phyloP scores from a whole-genome alignment of 768 basidiomycete genomes.

The Trametes cubensis region DNA sequence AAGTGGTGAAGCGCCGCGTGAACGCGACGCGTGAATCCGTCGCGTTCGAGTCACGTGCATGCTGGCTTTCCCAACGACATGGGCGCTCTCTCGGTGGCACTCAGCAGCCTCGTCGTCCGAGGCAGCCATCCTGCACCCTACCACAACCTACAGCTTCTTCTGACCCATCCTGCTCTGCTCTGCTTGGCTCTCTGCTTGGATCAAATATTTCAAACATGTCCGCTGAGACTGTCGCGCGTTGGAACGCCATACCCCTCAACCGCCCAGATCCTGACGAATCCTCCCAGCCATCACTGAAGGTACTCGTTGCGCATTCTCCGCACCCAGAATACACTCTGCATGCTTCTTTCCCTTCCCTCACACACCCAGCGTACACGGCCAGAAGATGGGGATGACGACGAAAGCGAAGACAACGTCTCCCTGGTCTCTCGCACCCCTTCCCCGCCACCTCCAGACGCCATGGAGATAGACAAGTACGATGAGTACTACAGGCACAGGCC shows the following conservation, averaged over 20 bases:
- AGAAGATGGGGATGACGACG: slow-evolving; percentile 42
- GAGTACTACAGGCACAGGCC: slow-evolving; percentile 53
- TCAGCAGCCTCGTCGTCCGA: no score
- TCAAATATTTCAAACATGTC: slow-evolving; percentile 51
- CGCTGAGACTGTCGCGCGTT: slow-evolving; percentile 61
- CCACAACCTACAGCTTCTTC: not conserved
- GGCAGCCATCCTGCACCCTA: no score
- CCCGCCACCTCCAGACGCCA: slow-evolving; percentile 51
- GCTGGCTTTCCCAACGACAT: not conserved
- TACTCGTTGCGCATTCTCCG: slow-evolving; percentile 61
- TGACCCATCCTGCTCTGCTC: not conserved
- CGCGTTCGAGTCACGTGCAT: slow-evolving; percentile 18
- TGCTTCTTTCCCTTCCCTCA: slow-evolving; percentile 55
- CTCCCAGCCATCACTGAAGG: slow-evolving; percentile 52
- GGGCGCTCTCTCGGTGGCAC: not conserved
- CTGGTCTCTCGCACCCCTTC: slow-evolving; percentile 78
- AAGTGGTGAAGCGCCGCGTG: not conserved
- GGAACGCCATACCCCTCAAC: slow-evolving; percentile 68
- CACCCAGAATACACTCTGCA: slow-evolving; percentile 45
- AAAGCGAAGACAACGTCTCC: slow-evolving; percentile 71
- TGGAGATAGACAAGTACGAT: slow-evolving; percentile 68
- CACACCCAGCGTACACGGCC: slow-evolving; percentile 64
- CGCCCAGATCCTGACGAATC: slow-evolving; percentile 34
- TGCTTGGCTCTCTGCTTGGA: not conserved
- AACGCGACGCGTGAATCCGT: slow-evolving; percentile 15